Percentiles rank a stretch among this genome's conserved stretches.
phyloP scores from a whole-genome alignment of 2,329 filamentous ascomycete species.

The Fusarium hostae region DNA sequence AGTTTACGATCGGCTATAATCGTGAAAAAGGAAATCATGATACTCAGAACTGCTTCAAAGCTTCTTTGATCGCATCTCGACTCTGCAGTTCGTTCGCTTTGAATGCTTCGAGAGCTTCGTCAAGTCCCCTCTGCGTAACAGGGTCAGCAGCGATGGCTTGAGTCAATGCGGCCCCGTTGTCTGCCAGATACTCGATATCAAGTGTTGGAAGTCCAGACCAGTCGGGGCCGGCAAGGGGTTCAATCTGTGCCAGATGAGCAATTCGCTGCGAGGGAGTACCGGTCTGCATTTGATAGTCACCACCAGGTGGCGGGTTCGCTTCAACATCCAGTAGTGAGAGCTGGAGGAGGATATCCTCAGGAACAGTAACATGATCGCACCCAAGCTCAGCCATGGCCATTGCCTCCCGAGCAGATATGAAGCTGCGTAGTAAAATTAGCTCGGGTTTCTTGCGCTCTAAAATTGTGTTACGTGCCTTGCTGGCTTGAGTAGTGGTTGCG shows the following conservation, averaged over 20 bases:
- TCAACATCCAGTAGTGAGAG: not conserved
- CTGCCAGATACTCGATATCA: not conserved
- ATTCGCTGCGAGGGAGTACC: not conserved
- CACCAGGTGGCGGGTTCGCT: not conserved
- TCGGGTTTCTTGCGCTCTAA: rapidly evolving
- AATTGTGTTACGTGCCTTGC: not conserved
- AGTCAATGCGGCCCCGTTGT: not conserved
- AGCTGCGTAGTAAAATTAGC: not conserved
- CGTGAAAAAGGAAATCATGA: too few species aligned
- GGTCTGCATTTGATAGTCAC: rapidly evolving
- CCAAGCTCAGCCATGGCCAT: constrained; percentile 7
- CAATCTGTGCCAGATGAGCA: not conserved
- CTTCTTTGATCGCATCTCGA: not conserved
- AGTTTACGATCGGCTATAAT: not conserved
- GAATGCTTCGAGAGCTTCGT: not conserved
- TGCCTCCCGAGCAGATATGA: not conserved
- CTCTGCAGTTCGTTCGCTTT: not conserved
- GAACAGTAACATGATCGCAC: constrained; percentile 1
- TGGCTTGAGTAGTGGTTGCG: not conserved
- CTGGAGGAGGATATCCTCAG: not conserved
- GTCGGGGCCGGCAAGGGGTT: not conserved
- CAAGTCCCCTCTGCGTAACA: not conserved
- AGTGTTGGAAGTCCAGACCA: not conserved
- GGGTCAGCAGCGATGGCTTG: not conserved
- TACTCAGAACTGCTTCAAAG: not conserved